Conservation (phyloP, 2,329 filamentous ascomycete species). For the Alternaria arbusti region DNA sequence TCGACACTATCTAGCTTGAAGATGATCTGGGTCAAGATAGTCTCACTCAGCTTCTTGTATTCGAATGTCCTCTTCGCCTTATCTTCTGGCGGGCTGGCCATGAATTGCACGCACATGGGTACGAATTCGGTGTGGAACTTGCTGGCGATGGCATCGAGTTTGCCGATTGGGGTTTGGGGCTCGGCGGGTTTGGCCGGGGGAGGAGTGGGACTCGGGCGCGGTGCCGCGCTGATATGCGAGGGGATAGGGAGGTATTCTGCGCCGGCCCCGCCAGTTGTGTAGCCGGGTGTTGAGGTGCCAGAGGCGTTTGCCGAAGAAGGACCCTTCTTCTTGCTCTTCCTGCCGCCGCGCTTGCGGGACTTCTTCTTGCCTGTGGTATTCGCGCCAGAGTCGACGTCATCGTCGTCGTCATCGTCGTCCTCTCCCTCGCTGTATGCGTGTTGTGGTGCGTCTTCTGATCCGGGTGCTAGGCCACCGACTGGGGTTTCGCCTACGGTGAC, state of each 20-base stretch:
- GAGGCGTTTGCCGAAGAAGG: conserved; percentile 49
- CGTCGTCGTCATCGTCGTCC: conserved; percentile 50
- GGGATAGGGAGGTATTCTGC: conserved; percentile 49
- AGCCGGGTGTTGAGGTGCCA: conserved; percentile 52
- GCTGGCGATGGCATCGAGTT: conserved; percentile 69
- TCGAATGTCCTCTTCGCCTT: conserved; percentile 73
- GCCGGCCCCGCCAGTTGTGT: conserved; percentile 35
- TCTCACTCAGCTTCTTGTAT: conserved; percentile 77
- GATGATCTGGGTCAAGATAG: conserved; percentile 75
- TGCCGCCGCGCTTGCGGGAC: conserved; percentile 42
- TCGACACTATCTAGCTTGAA: conserved; percentile 80
- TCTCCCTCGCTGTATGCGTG: conserved; percentile 41
- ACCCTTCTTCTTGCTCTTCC: conserved; percentile 56
- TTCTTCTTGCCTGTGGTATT: conserved; percentile 43
- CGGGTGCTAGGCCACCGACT: conserved; percentile 50
- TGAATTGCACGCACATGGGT: conserved; percentile 70
- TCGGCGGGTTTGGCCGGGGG: conserved; percentile 38
- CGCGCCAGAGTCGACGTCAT: conserved; percentile 35
- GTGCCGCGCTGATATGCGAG: conserved; percentile 39
- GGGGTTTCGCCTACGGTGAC: conserved; percentile 62
- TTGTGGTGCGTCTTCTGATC: conserved; percentile 41
- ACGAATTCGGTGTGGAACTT: conserved; percentile 70
- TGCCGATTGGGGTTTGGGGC: conserved; percentile 55
- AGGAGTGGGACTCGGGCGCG: conserved; percentile 43
- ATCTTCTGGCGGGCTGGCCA: conserved; percentile 63